These are phyloP conservation scores for Actinomucor elegans DNA, from an alignment of 371 early-diverging fungal genomes.

Conservation along the genomic window DNA sequence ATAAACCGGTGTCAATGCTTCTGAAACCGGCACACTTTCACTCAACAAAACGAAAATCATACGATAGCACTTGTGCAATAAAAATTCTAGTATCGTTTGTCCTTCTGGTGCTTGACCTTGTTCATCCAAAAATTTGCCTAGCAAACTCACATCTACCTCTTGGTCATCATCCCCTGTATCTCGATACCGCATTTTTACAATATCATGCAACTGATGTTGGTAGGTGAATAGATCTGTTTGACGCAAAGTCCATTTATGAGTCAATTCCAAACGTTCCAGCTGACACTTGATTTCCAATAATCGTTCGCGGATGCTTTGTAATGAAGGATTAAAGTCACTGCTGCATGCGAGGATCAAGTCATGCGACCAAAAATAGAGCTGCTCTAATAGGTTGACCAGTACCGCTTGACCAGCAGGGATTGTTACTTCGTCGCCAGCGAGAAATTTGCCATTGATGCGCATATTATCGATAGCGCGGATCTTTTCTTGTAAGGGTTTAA, in stretches of 20 bases:
- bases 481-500: slow-evolving; percentile 61
- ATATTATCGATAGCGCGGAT: slow-evolving; percentile 66
- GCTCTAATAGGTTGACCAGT: slow-evolving; percentile 75
- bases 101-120: slow-evolving; percentile 68
- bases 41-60: slow-evolving; percentile 76
- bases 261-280: slow-evolving; percentile 70
- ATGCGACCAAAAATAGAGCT: slow-evolving; percentile 73
- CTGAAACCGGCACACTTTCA: slow-evolving; percentile 81
- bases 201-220: slow-evolving; percentile 76
- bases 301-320: slow-evolving; percentile 71
- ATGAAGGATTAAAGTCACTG: slow-evolving; percentile 54
- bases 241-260: slow-evolving; percentile 83
- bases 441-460: slow-evolving; percentile 73
- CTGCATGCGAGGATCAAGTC: slow-evolving; percentile 67
- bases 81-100: slow-evolving; percentile 70
- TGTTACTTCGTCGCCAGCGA: slow-evolving; percentile 49
- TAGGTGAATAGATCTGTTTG: slow-evolving; percentile 83
- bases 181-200: slow-evolving; percentile 59
- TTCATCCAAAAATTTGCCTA: slow-evolving; percentile 62
- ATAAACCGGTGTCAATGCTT: slow-evolving; percentile 77
- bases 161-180: slow-evolving; percentile 23
- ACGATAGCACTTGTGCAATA: slow-evolving; percentile 87
- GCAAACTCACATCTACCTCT: background rate
- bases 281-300: slow-evolving; percentile 71
- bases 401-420: slow-evolving; percentile 82